Conservation (phyloP, 148 eudicot species). For the Salicornia ramosissima region DNA sequence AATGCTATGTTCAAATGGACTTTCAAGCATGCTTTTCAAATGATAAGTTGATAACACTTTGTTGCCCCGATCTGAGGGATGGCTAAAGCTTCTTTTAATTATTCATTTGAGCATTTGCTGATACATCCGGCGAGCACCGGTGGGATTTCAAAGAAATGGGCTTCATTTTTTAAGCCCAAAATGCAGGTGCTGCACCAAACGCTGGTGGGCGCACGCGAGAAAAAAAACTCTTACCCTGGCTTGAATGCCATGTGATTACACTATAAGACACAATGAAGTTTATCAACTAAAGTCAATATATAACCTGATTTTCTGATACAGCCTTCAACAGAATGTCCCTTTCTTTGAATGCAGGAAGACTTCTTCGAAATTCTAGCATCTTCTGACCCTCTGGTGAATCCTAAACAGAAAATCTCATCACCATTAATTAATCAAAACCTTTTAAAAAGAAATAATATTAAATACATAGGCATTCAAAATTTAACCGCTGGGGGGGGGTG, state of each 20-base stretch:
- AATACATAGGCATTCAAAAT: neutral
- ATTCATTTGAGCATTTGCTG: too few species aligned
- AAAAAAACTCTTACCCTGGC: too few species aligned
- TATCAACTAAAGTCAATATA: neutral
- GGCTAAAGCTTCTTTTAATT: too few species aligned
- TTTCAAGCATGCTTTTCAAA: neutral
- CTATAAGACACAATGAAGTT: neutral
- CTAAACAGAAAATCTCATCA: slow-evolving; percentile 29
- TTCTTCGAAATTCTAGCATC: slow-evolving; percentile 81
- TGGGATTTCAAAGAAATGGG: too few species aligned
- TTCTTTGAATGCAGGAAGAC: slow-evolving; percentile 86
- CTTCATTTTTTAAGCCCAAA: too few species aligned
- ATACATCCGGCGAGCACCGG: too few species aligned
- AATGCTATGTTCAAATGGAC: neutral
- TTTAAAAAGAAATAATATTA: neutral
- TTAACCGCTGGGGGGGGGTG: too few species aligned
- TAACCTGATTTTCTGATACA: slow-evolving; percentile 79
- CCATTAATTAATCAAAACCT: neutral
- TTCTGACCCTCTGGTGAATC: slow-evolving; percentile 87
- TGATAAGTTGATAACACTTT: too few species aligned
- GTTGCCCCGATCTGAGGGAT: too few species aligned
- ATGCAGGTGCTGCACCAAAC: too few species aligned
- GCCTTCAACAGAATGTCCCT: slow-evolving; percentile 58
- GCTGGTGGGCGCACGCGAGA: too few species aligned
- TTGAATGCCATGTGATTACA: neutral